Conservation (phyloP, 495 filamentous ascomycete species). For the Cetradonia linearis region DNA sequence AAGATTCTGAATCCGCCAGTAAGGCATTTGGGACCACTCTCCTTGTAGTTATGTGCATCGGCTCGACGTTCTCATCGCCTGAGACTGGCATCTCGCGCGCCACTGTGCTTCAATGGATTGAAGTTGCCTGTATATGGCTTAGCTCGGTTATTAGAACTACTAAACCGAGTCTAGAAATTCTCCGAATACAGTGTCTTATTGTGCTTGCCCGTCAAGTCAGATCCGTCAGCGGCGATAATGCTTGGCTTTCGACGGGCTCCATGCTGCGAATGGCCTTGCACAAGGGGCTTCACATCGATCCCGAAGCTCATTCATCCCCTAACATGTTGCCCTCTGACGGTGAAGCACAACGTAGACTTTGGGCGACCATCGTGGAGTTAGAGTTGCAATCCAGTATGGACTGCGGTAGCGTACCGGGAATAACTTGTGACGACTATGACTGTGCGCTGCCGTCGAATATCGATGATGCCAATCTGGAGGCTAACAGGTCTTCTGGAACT, state of each 20-base stretch:
- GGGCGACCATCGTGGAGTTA: constrained; percentile 54
- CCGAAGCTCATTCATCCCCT: constrained; percentile 40
- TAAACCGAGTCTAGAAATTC: constrained; percentile 31
- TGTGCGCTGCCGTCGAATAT: constrained; percentile 46
- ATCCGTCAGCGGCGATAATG: constrained; percentile 42
- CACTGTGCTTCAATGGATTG: not conserved
- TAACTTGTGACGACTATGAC: constrained; percentile 42
- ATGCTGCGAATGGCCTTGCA: constrained; percentile 47
- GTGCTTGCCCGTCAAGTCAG: constrained; percentile 44
- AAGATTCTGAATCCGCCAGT: not conserved
- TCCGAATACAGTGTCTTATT: constrained; percentile 47
- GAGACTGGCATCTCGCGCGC: not conserved
- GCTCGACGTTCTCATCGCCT: not conserved
- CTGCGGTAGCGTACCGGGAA: constrained; percentile 43
- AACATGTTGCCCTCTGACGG: constrained; percentile 38
- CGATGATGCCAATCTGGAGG: constrained; percentile 48
- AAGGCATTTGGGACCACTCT: not conserved
- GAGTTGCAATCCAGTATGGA: constrained; percentile 47
- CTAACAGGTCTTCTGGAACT: constrained; percentile 36
- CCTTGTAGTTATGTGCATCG: not conserved
- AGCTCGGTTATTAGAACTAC: not conserved
- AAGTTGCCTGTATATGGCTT: not conserved
- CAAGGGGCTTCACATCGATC: constrained; percentile 51
- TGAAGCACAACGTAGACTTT: constrained; percentile 47
- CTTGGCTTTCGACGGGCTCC: constrained; percentile 47